Percentiles rank a stretch among this genome's conserved stretches.
Conservation (phyloP, 768 basidiomycete genomes). For the Termitomyces sp. region DNA sequence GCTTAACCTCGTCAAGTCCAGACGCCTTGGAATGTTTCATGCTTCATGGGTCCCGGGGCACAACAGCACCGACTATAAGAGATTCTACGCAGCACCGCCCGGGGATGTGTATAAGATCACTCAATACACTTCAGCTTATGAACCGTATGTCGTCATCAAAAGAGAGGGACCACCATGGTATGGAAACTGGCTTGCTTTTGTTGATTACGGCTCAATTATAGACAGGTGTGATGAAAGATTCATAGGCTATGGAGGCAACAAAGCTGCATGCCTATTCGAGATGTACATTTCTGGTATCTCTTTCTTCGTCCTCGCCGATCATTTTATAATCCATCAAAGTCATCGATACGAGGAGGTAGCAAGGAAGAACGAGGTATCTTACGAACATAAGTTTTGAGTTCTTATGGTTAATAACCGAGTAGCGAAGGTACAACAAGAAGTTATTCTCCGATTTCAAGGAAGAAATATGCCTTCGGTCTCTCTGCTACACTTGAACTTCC, state of each 20-base stretch:
- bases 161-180: conserved; percentile 75
- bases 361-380: conserved; percentile 59
- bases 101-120: conserved; percentile 74
- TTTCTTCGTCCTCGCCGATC: conserved; percentile 80
- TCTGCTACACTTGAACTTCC: background rate
- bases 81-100: conserved; percentile 54
- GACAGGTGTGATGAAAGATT: conserved; percentile 88
- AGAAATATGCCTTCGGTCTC: conserved; percentile 64
- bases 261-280: conserved; percentile 88
- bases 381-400: background rate
- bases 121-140: conserved; percentile 78
- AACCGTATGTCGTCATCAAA: conserved; percentile 83
- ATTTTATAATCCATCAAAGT: conserved; percentile 87
- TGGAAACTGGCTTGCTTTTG: conserved; percentile 11
- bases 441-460: conserved; percentile 76
- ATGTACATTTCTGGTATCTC: conserved; percentile 85
- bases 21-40: conserved; percentile 72
- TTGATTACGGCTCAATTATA: background rate
- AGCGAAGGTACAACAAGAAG: conserved; percentile 75
- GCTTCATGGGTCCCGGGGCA: conserved; percentile 75
- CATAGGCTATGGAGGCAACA: conserved; percentile 88
- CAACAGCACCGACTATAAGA: conserved; percentile 72
- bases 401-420: background rate
- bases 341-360: conserved; percentile 76
- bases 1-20: conserved; percentile 48